These are phyloP conservation scores for Endotrypanum monterogeii DNA, from an alignment of 208 protist genomes.

Conservation along the genomic window DNA sequence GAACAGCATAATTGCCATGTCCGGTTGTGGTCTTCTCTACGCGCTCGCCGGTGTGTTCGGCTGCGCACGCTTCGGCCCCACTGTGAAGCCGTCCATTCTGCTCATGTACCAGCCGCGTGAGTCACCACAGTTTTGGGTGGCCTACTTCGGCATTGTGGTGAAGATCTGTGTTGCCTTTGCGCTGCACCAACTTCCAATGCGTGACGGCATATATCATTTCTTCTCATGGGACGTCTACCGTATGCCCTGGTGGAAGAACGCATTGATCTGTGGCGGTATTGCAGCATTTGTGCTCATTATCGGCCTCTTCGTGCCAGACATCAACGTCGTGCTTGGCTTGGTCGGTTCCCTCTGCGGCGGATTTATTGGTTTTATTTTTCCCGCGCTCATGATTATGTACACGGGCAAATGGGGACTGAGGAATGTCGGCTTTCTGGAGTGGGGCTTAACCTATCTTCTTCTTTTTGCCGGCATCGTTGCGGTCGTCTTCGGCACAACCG, in stretches of 20 bases:
- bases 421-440: conserved; percentile 45
- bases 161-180: conserved; percentile 77
- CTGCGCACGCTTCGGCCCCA: conserved; percentile 63
- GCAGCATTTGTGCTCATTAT: conserved; percentile 40
- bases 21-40: conserved; percentile 60
- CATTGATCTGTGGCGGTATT: conserved; percentile 36
- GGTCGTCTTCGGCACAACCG: conserved; percentile 61
- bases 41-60: conserved; percentile 73
- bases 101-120: conserved; percentile 62
- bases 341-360: conserved; percentile 78
- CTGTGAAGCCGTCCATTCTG: conserved; percentile 55
- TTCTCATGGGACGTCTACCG: conserved; percentile 46
- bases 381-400: conserved; percentile 70
- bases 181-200: conserved; percentile 58
- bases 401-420: conserved; percentile 38
- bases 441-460: conserved; percentile 50
- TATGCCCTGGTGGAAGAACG: conserved; percentile 61
- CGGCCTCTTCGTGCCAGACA: conserved; percentile 71
- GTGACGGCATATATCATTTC: conserved; percentile 64
- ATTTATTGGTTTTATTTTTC: conserved; percentile 80
- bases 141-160: conserved; percentile 66
- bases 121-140: conserved; percentile 45
- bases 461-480: conserved; percentile 46
- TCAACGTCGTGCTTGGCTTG: conserved; percentile 78
- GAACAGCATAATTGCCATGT: conserved; percentile 35